Evolutionary conservation across 2,329 filamentous ascomycete genomes (phyloP), one percentile per base, ranked within the genome.

Genomic region (Verticillium klebahnii): DNA sequence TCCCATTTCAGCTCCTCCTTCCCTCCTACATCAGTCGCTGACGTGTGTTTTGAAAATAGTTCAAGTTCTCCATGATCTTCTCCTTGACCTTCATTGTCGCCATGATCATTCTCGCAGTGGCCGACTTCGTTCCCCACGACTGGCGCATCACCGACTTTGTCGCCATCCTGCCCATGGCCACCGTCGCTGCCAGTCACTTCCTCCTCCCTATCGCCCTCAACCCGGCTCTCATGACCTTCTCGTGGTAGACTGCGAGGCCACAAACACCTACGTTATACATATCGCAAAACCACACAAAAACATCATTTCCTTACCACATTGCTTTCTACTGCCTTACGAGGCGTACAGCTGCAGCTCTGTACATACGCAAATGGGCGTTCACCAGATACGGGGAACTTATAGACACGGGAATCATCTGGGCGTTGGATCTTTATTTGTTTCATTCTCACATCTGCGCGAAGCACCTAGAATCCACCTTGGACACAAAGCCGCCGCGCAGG

Each of bases 151-250:
- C 78, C 56, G 86, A 90, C 74, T 89, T 91, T 66, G 88, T 91
- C 36, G 89, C 91, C 55, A 91, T 93, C 66, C 77, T 92, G 58
- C 91, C 91, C 60, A 88, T 93, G 85, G 84, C 86, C 1, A 89
- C 87, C 0, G 85, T 92, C n/a, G 79, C 86, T 1, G 81, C 78
- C 1, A 89, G 85, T 61, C 90, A 93, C 74, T 81, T 92, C 62
- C 75, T 93, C 58, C 73, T 93, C 64, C 90, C 90, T 1, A 80
- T 93, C 62, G 89, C 85, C 4, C 77, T 93, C 57, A 93, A 93
- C 74, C 90, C 89, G n/a, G 89, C 89, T 23, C 78, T 92, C 68
- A 92, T 92, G 89, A 90, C 87, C 0, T 92, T 92, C 73, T 90
- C 88, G 11, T 92, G 88, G 86, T 92, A 84, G 71, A 65, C 8